Conservation (phyloP, 495 filamentous ascomycete genomes). For the Penicillium riverlandense region DNA sequence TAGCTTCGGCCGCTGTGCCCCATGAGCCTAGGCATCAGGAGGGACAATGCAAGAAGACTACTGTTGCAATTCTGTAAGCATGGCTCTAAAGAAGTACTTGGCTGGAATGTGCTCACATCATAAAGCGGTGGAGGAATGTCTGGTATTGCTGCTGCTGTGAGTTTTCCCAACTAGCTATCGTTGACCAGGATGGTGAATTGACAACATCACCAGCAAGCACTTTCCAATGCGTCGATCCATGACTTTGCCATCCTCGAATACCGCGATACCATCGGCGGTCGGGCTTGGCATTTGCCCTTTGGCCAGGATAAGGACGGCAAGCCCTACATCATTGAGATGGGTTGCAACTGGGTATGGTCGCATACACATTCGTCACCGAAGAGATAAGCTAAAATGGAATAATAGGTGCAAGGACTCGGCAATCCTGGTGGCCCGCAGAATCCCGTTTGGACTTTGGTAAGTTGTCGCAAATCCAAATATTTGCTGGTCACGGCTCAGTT, state of each 20-base stretch:
- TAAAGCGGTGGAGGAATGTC: slow-evolving; percentile 42
- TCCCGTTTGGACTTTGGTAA: slow-evolving; percentile 59
- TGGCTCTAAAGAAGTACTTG: not conserved
- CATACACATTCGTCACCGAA: not conserved
- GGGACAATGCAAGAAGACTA: slow-evolving; percentile 29
- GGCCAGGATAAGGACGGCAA: slow-evolving; percentile 44
- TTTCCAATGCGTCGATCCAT: slow-evolving; percentile 53
- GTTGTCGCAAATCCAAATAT: not conserved
- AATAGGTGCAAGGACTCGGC: slow-evolving; percentile 57
- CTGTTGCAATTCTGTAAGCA: slow-evolving; percentile 30
- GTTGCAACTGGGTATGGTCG: slow-evolving; percentile 56
- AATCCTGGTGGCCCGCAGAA: slow-evolving; percentile 52
- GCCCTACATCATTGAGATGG: slow-evolving; percentile 57
- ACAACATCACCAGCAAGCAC: slow-evolving; percentile 43
- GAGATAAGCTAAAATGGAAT: no score
- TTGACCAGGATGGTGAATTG: slow-evolving; percentile 1
- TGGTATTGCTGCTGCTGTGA: slow-evolving; percentile 63
- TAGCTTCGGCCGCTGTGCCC: slow-evolving; percentile 14
- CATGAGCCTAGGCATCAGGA: slow-evolving; percentile 9
- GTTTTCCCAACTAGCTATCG: slow-evolving; percentile 9
- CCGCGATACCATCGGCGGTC: slow-evolving; percentile 55
- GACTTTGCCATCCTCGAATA: slow-evolving; percentile 70
- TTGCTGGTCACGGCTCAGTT: not conserved
- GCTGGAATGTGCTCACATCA: slow-evolving; percentile 1
- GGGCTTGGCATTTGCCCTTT: slow-evolving; percentile 51